Percentiles rank a stretch among this genome's conserved stretches.
Evolutionary conservation across 257 asterid genomes (phyloP).

Genomic region (Solanum lycopersicoides): DNA sequence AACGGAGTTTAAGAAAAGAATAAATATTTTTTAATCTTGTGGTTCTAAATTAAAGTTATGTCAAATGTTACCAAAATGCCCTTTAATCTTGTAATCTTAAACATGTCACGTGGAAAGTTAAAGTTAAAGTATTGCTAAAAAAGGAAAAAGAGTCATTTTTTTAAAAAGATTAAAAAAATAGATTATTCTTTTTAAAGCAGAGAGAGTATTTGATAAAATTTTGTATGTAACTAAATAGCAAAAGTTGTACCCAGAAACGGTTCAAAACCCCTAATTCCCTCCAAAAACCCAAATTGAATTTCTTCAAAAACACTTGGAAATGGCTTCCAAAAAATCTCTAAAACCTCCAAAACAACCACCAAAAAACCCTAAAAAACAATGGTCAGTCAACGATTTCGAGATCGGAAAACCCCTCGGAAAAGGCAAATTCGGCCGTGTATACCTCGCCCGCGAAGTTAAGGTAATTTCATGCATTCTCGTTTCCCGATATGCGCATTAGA

Average conservation of each 20-base stretch:
- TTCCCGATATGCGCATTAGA: neutral
- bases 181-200: too few species aligned
- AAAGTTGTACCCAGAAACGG: neutral
- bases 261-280: neutral
- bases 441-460: constrained; percentile 90
- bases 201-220: neutral
- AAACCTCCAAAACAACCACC: constrained; percentile 36
- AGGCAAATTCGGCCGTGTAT: constrained; percentile 93
- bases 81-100: too few species aligned
- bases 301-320: neutral
- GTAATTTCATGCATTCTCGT: constrained; percentile 4
- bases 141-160: too few species aligned
- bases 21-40: too few species aligned
- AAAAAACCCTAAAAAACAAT: constrained; percentile 17
- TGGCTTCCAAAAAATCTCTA: constrained; percentile 20
- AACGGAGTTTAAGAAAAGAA: too few species aligned
- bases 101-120: too few species aligned
- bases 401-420: constrained; percentile 89
- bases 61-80: too few species aligned
- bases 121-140: too few species aligned
- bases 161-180: too few species aligned
- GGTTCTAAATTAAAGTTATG: too few species aligned
- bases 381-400: constrained; percentile 81
- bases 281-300: neutral
- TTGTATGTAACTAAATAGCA: neutral